These are phyloP conservation scores for Botryotinia globosa DNA, from an alignment of 2,329 filamentous ascomycete species.

Conservation along the genomic window DNA sequence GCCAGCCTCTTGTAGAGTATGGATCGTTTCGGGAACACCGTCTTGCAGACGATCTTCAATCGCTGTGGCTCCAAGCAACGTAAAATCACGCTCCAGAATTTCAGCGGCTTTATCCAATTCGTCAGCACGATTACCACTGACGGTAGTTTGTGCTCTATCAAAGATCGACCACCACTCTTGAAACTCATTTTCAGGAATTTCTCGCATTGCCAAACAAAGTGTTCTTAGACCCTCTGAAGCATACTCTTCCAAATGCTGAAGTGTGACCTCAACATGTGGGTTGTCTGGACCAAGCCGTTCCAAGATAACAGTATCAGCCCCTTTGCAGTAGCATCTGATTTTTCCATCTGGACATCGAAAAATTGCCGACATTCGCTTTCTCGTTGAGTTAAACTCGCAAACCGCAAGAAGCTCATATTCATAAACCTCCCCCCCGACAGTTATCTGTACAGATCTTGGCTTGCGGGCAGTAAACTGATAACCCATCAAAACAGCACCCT, in stretches of 20 bases:
- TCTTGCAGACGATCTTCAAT: constrained; percentile 98
- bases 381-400: constrained; percentile 98
- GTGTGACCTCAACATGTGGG: constrained; percentile 81
- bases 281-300: constrained; percentile 84
- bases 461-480: constrained; percentile 91
- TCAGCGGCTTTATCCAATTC: constrained; percentile 97
- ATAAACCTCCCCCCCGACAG: constrained; percentile 65
- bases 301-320: constrained; percentile 94
- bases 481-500: constrained; percentile 80
- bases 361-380: constrained; percentile 97
- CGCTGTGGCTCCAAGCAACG: constrained; percentile 87
- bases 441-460: constrained; percentile 82
- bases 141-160: constrained; percentile 83
- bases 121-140: constrained; percentile 87
- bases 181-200: constrained; percentile 86
- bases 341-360: constrained; percentile 96
- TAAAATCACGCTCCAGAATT: constrained; percentile 89
- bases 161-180: constrained; percentile 83
- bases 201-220: constrained; percentile 90
- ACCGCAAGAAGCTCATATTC: constrained; percentile 93
- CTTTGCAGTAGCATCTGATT: constrained; percentile 91
- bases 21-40: constrained; percentile 95
- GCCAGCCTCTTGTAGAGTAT: constrained; percentile 91
- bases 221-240: constrained; percentile 94
- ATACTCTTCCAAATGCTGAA: constrained; percentile 97